Percentiles rank a stretch among this genome's conserved stretches.
phyloP scores from a whole-genome alignment of 306 rosid species.

The Dryas drummondii region DNA sequence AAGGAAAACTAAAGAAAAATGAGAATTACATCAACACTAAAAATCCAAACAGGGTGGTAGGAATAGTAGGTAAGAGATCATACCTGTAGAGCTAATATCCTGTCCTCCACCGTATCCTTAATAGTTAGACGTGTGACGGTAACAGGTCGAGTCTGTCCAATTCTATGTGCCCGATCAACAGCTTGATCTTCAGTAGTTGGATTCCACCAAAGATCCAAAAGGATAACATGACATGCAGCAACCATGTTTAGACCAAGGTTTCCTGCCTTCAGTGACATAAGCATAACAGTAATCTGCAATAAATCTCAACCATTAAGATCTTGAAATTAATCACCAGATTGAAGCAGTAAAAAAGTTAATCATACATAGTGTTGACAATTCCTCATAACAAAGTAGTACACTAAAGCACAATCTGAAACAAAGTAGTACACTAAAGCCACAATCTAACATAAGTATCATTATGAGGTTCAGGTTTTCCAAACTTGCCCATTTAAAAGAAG shows the following conservation, averaged over 20 bases:
- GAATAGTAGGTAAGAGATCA: constrained; percentile 10
- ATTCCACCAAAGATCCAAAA: constrained; percentile 99
- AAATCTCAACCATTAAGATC: constrained; percentile 26
- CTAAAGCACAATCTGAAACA: constrained; percentile 11
- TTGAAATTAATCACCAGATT: constrained; percentile 23
- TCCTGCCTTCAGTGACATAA: constrained; percentile 98
- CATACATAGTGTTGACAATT: constrained; percentile 4
- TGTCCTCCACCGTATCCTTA: constrained; percentile 88
- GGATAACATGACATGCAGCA: constrained; percentile 94
- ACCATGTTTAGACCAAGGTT: constrained; percentile 98
- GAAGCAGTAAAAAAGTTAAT: constrained; percentile 22
- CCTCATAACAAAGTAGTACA: constrained; percentile 10
- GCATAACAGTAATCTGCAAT: constrained; percentile 80
- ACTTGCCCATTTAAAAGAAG: constrained; percentile 9
- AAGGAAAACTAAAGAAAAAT: neutral
- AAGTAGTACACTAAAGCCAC: neutral
- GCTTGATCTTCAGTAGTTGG: constrained; percentile 99
- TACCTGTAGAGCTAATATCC: constrained; percentile 96
- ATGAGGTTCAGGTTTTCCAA: constrained; percentile 7
- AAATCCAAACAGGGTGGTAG: neutral
- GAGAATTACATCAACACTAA: neutral
- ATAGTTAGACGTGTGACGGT: constrained; percentile 87
- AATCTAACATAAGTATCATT: neutral
- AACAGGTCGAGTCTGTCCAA: constrained; percentile 98
- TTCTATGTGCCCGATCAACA: constrained; percentile 91